Conservation (phyloP, 208 protist species). For the Eutreptiella sp. region DNA sequence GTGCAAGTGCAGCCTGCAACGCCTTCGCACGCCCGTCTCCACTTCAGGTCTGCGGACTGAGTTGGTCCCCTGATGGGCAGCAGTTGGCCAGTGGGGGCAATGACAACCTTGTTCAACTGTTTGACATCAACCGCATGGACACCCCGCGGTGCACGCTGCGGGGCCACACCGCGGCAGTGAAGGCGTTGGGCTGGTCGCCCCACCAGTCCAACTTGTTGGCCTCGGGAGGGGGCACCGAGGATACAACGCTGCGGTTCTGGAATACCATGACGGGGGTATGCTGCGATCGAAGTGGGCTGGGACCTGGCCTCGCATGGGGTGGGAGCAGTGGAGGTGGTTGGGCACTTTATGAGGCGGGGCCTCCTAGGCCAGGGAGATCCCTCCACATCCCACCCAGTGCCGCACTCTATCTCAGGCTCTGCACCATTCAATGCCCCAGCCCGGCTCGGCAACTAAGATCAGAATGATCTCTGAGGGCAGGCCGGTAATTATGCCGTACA, state of each 20-base stretch:
- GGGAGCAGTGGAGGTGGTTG: too few species aligned
- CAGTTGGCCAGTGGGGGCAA: constrained; percentile 78
- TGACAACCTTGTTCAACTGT: constrained; percentile 76
- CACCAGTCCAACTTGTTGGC: constrained; percentile 64
- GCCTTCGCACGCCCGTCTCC: too few species aligned
- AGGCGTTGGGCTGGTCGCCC: constrained; percentile 82
- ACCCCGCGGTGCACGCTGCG: constrained; percentile 46
- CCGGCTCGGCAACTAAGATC: too few species aligned
- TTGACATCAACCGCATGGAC: constrained; percentile 34
- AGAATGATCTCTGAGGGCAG: too few species aligned
- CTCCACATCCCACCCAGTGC: too few species aligned
- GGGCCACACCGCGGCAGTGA: constrained; percentile 65
- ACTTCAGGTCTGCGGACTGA: constrained; percentile 75
- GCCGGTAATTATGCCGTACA: too few species aligned
- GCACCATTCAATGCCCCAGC: too few species aligned
- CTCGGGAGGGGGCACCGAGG: constrained; percentile 75
- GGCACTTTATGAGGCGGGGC: too few species aligned
- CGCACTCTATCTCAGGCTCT: too few species aligned
- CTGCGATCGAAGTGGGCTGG: constrained; percentile 63
- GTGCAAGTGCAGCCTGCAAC: too few species aligned
- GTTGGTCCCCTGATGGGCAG: constrained; percentile 60
- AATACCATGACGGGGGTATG: constrained; percentile 57
- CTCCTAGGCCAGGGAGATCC: too few species aligned
- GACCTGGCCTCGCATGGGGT: too few species aligned
- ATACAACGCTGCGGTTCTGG: constrained; percentile 79